Evolutionary conservation across 75 land plant species (phyloP), one percentile per base, ranked within the genome.

Genomic region (Cupressus sempervirens): DNA sequence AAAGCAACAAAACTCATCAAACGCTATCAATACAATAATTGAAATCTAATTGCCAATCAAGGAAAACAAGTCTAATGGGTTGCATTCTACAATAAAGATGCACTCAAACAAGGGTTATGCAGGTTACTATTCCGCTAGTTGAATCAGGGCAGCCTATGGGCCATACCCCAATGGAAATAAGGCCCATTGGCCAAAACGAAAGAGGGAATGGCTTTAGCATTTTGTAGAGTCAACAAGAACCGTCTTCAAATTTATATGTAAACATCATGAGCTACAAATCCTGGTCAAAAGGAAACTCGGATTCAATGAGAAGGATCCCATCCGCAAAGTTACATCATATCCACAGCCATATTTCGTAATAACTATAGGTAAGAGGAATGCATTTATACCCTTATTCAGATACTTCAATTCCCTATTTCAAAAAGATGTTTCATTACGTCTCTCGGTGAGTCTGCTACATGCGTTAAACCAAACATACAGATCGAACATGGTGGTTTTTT

Each of bases 1-100:
- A 86, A 41, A 34, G 12, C 16, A 79, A 48, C 32, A 14, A 41
- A 40, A 52, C 76, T 76, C 23, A 79, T 84, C 85, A 83, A 46
- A 50, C 26, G 38, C 35, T 62, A 62, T 62, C n/a, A 62, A 62
- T 23, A 62, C n/a, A 56, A 20, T 62, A 62, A 62, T 23, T 7
- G 20, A 62, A 62, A 62, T 62, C 67, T 7, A 0, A 62, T 62
- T 43, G 29, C 67, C 67, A 62, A 62, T 6, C 23, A 62, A 62
- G 67, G 23, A 58, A 62, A 62, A 62, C 1, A 56, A 1, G 67
- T 23, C 67, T 26, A 7, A 23, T 62, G 8, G 67, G 9, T 20
- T 58, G 65, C 0, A 23, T 3, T 23, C 65, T 58, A 20, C 20
- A 58, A 20, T 20, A 7, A 7, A 4, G 67, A 62, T 62, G n/a